A percentile compares a stretch with the other conserved stretches of the same genome.
These are phyloP conservation scores for Lodderomyces beijingensis DNA, from an alignment of 1,139 yeast genomes.

Conservation along the genomic window DNA sequence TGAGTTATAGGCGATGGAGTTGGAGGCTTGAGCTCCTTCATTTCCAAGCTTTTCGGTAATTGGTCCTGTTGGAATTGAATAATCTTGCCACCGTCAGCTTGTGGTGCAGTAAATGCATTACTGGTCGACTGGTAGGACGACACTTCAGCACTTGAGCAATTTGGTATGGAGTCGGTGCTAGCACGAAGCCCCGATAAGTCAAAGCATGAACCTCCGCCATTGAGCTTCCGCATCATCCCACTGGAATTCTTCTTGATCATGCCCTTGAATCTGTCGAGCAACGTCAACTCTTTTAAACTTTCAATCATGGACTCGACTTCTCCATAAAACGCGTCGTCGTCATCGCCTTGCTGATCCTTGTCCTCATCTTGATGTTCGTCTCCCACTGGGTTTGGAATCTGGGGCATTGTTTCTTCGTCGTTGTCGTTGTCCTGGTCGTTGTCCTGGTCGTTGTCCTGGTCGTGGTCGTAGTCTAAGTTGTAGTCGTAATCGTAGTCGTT, in stretches of 20 bases:
- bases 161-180: no score
- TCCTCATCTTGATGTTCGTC: constrained; percentile 1
- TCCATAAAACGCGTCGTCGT: neutral
- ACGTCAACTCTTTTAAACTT: constrained; percentile 8
- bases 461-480: neutral
- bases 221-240: constrained; percentile 1
- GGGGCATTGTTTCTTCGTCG: neutral
- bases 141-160: neutral
- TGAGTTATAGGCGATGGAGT: no score
- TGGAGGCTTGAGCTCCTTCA: no score
- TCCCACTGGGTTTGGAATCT: no score
- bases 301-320: constrained; percentile 7
- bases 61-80: neutral
- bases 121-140: no score
- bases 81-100: neutral
- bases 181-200: constrained; percentile 2
- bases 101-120: neutral
- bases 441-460: neutral
- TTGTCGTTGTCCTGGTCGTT: neutral
- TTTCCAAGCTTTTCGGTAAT: neutral
- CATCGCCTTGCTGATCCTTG: neutral
- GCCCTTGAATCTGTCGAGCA: constrained; percentile 9
- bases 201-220: constrained; percentile 3
- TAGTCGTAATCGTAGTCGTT: no score
- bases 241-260: constrained; percentile 7